Evolutionary conservation across 1,139 yeast genomes (phyloP), one percentile per base, ranked within the genome.

Genomic region (Protomyces inouyei): DNA sequence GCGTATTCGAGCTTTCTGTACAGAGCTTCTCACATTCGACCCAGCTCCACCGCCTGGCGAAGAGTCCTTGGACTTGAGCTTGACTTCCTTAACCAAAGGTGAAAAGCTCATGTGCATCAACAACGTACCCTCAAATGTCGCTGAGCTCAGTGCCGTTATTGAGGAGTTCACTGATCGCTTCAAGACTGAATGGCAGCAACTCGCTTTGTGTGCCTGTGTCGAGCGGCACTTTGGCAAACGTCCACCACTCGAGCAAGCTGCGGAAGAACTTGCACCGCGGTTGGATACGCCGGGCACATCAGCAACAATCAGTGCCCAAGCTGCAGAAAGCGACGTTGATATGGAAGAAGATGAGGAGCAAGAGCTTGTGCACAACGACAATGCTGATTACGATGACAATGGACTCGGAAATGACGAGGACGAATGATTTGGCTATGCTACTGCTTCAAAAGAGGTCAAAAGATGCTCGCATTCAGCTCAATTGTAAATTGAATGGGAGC

Each of bases 41-140:
- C 48, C 48, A 43, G 12, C 48, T 45, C 54, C 54, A 6, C 38
- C 9, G 43, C 18, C 14, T 28, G 46, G 21, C 28, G 48, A 46
- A 6, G 51, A 52, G 45, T 25, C 37, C 38, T 35, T 14, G 18
- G 48, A 10, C 51, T 18, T 21, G 32, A 28, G 23, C 45, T 52
- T 46, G 48, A 43, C 48, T 10, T 25, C 46, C 14, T 40, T 64
- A 23, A 64, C 66, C 21, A 64, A 64, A 18, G 66, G 55, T n/a
- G 66, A 64, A 25, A 64, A 61, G 45, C 57, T 64, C 43, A 64
- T 64, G 66, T 60, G 61, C 54, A 16, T 64, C 45, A 64, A 64
- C 45, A 54, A 51, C 12, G 25, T 55, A 2, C 66, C 66, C 16
- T 57, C 60, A 6, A 54, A 55, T 25, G 65, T 53, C 10, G 64